phyloP scores from a whole-genome alignment of 306 rosid genomes.

The Corylus avellana region DNA sequence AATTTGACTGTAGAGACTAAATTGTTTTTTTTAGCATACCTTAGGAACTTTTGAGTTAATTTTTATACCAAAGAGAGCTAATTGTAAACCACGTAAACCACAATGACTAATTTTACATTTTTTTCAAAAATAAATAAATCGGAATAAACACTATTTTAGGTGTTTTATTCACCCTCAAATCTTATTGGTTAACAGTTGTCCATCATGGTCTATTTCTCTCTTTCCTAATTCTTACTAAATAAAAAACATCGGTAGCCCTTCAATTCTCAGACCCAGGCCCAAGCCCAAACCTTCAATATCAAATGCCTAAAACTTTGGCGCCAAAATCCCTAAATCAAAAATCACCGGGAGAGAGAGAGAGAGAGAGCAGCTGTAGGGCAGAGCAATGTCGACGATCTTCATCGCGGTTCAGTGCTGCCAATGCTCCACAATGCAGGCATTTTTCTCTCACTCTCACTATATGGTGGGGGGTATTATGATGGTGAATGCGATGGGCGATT shows the following conservation, averaged over 20 bases:
- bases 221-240: too few species aligned
- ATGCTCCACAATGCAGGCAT: slow-evolving; percentile 89
- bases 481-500: background rate
- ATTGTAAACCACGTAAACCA: too few species aligned
- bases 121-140: too few species aligned
- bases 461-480: background rate
- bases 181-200: too few species aligned
- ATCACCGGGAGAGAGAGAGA: background rate
- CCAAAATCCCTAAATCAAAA: slow-evolving; percentile 4
- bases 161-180: too few species aligned
- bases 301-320: slow-evolving; percentile 28
- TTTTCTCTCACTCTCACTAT: background rate
- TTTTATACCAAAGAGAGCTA: too few species aligned
- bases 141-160: too few species aligned
- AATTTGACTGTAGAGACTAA: too few species aligned
- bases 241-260: background rate
- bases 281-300: background rate
- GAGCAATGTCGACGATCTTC: slow-evolving; percentile 56
- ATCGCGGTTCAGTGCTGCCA: slow-evolving; percentile 81
- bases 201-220: too few species aligned
- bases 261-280: background rate
- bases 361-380: background rate
- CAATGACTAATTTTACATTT: too few species aligned
- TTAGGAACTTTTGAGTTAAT: too few species aligned
- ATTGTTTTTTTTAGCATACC: too few species aligned